These are phyloP conservation scores for Grosmannia penicillata DNA, from an alignment of 2,329 filamentous ascomycete genomes.

Conservation along the genomic window DNA sequence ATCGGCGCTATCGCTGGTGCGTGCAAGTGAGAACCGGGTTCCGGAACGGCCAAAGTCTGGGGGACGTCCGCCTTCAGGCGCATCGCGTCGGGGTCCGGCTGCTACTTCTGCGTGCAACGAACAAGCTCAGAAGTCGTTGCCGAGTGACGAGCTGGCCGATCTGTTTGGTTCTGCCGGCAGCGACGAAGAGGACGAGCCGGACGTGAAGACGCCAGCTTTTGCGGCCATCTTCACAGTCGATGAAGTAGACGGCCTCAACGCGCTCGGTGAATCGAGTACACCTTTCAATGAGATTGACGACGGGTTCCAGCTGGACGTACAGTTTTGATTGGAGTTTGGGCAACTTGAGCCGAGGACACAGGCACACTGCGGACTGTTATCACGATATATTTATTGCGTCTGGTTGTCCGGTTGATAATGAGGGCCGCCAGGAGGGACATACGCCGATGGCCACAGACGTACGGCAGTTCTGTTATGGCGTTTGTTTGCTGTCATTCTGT, in stretches of 20 bases:
- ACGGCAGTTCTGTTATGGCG: too few species aligned
- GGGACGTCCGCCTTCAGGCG: slow-evolving; percentile 15
- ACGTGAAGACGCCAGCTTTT: slow-evolving; percentile 32
- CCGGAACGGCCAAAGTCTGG: slow-evolving; percentile 19
- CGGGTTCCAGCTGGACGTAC: slow-evolving; percentile 39
- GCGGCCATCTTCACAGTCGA: slow-evolving; percentile 41
- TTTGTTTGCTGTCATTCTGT: too few species aligned
- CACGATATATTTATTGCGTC: too few species aligned
- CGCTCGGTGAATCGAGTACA: slow-evolving; percentile 18
- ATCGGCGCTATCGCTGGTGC: slow-evolving; percentile 31
- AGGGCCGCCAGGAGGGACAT: too few species aligned
- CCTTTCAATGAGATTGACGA: slow-evolving; percentile 30
- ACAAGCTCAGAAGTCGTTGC: too few species aligned
- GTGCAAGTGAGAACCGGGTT: slow-evolving; percentile 14
- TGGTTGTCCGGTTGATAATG: too few species aligned
- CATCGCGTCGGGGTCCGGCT: background rate
- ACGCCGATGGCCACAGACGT: too few species aligned
- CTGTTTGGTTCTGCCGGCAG: too few species aligned
- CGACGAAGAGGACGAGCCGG: slow-evolving; percentile 14
- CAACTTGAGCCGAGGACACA: too few species aligned
- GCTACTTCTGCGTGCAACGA: background rate
- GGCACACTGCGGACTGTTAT: too few species aligned
- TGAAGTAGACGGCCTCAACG: slow-evolving; percentile 23
- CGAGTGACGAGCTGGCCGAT: background rate
- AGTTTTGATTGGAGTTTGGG: slow-evolving; percentile 11